phyloP scores from a whole-genome alignment of 2,329 filamentous ascomycete genomes.

The Ophiostoma angusticollis region DNA sequence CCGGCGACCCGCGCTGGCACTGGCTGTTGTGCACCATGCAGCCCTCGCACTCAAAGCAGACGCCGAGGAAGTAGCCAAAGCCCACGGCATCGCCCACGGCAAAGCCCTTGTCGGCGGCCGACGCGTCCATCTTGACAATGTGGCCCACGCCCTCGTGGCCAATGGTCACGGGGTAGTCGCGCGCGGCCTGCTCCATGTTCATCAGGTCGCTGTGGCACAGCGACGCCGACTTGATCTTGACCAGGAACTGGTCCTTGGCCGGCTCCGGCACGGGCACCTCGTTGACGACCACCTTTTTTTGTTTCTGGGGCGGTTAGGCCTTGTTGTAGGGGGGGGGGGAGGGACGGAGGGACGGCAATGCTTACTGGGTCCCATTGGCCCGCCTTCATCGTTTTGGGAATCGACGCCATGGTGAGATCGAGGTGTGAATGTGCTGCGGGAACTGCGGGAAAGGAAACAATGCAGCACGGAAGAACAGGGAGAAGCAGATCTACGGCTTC shows the following conservation, averaged over 20 bases:
- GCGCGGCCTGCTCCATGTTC: conserved; percentile 14
- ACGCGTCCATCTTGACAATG: conserved; percentile 25
- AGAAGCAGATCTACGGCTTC: no score
- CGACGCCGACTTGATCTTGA: conserved; percentile 24
- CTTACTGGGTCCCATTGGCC: conserved; percentile 13
- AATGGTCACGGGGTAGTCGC: conserved; percentile 17
- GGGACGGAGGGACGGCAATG: no score
- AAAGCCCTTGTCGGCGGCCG: conserved; percentile 26
- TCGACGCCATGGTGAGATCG: conserved; percentile 3
- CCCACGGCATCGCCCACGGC: conserved; percentile 30
- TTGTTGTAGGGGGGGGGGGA: neutral
- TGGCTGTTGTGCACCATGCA: conserved; percentile 31
- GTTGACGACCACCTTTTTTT: conserved; percentile 18
- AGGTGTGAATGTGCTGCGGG: neutral
- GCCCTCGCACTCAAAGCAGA: conserved; percentile 33
- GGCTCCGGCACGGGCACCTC: conserved; percentile 30
- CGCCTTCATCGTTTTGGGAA: conserved; percentile 14
- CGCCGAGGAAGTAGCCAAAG: conserved; percentile 31
- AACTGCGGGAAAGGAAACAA: neutral
- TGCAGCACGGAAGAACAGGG: no score
- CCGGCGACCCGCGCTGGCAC: conserved; percentile 26
- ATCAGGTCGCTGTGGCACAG: conserved; percentile 23
- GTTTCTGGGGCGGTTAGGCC: neutral
- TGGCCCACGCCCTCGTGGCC: conserved; percentile 35
- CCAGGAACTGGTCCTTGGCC: conserved; percentile 26